phyloP scores from a whole-genome alignment of 768 basidiomycete species.

The Lactarius vividus region DNA sequence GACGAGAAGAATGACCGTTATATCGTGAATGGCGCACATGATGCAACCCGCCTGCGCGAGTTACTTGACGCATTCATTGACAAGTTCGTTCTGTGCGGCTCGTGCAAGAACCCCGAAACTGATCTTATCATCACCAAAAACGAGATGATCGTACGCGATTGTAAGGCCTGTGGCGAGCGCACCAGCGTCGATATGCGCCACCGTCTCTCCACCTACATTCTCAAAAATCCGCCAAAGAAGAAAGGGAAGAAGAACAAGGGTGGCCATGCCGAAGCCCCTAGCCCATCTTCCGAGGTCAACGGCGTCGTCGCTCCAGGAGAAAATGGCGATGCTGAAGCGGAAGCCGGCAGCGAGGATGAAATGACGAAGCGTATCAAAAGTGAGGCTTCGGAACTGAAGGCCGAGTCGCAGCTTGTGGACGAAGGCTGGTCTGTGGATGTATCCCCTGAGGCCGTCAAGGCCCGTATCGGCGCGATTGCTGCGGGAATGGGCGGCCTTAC shows the following conservation, averaged over 20 bases:
- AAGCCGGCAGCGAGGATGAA: conserved; percentile 73
- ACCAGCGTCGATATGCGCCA: conserved; percentile 94
- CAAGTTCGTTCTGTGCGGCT: conserved; percentile 94
- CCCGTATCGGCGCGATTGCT: conserved; percentile 73
- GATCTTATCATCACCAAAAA: conserved; percentile 87
- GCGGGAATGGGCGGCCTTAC: conserved; percentile 51
- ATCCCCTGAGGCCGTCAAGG: conserved; percentile 82
- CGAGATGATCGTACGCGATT: conserved; percentile 92
- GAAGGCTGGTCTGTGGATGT: conserved; percentile 95
- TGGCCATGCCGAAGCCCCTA: conserved; percentile 49
- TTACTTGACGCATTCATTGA: conserved; percentile 97
- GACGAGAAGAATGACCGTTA: conserved; percentile 97
- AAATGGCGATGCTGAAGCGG: conserved; percentile 41
- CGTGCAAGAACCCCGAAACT: conserved; percentile 99
- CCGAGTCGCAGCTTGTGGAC: conserved; percentile 54
- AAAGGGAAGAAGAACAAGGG: conserved; percentile 65
- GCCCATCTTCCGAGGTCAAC: conserved; percentile 39
- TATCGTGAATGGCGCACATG: conserved; percentile 97
- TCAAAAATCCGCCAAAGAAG: conserved; percentile 96
- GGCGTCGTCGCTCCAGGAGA: conserved; percentile 41
- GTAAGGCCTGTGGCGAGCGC: conserved; percentile 96
- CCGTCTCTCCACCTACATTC: conserved; percentile 92
- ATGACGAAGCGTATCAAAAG: conserved; percentile 89
- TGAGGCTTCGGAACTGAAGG: conserved; percentile 74
- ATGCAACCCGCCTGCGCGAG: conserved; percentile 87